Conservation (phyloP, 2,329 filamentous ascomycete species). For the Paecilomyces sp. region DNA sequence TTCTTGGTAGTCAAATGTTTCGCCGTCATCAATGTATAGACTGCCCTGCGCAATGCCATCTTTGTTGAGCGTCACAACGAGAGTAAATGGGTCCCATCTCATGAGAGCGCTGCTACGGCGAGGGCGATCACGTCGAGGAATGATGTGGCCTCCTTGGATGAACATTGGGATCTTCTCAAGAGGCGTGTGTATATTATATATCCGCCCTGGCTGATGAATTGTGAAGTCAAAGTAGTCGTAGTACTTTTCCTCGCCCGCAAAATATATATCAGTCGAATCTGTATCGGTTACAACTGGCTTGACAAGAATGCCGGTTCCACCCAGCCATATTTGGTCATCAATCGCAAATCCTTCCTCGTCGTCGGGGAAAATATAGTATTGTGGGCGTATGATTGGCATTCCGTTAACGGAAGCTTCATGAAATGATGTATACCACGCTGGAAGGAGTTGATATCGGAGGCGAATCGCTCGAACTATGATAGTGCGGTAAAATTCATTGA, state of each 20-base stretch:
- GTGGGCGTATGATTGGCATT: constrained; percentile 79
- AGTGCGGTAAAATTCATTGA: constrained; percentile 72
- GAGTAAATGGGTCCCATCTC: constrained; percentile 90
- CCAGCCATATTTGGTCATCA: constrained; percentile 95
- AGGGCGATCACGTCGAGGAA: constrained; percentile 81
- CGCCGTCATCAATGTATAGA: constrained; percentile 88
- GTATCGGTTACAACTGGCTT: constrained; percentile 81
- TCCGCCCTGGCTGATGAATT: constrained; percentile 61
- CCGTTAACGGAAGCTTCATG: constrained; percentile 77
- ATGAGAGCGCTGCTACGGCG: constrained; percentile 80
- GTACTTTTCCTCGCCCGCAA: constrained; percentile 82
- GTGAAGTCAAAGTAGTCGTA: constrained; percentile 94
- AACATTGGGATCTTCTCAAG: constrained; percentile 82
- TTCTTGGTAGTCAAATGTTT: constrained; percentile 75
- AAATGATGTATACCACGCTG: constrained; percentile 96
- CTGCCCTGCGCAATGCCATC: constrained; percentile 69
- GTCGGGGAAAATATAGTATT: constrained; percentile 84
- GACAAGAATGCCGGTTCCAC: constrained; percentile 78
- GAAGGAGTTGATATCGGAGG: constrained; percentile 80
- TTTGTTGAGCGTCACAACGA: constrained; percentile 67
- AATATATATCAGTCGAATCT: constrained; percentile 68
- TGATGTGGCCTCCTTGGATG: constrained; percentile 88
- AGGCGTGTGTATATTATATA: constrained; percentile 66
- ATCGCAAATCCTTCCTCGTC: constrained; percentile 82
- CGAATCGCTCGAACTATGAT: constrained; percentile 85